phyloP scores from a whole-genome alignment of 1,284 basidiomycete species.

The Agroathelia rolfsii region DNA sequence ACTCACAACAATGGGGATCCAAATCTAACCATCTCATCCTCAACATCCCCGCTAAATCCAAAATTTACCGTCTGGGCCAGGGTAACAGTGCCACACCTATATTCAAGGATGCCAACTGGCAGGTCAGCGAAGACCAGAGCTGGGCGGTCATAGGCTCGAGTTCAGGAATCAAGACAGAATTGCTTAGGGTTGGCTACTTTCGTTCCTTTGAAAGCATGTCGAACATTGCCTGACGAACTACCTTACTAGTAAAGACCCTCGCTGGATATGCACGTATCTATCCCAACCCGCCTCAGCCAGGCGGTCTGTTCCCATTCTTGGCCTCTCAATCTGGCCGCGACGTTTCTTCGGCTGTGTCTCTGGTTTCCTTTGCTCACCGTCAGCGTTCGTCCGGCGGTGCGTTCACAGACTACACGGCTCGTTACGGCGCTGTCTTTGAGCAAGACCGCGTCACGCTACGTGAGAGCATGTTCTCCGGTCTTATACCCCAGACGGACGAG shows the following conservation, averaged over 20 bases:
- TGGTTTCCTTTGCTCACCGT: conserved; percentile 70
- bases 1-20: no score
- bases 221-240: conserved; percentile 12
- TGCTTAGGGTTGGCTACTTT: conserved; percentile 45
- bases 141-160: conserved; percentile 65
- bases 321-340: conserved; percentile 32
- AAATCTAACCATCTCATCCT: no score
- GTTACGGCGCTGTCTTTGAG: conserved; percentile 80
- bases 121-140: conserved; percentile 48
- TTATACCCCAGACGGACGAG: no score
- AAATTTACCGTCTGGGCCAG: conserved; percentile 44
- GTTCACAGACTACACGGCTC: conserved; percentile 88
- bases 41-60: conserved; percentile 29
- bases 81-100: conserved; percentile 33
- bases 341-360: conserved; percentile 41
- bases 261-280: conserved; percentile 59
- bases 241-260: conserved; percentile 45
- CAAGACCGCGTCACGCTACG: conserved; percentile 69
- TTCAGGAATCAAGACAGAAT: conserved; percentile 36
- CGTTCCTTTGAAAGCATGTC: background rate
- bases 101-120: conserved; percentile 50
- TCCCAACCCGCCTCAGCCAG: conserved; percentile 46
- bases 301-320: conserved; percentile 69
- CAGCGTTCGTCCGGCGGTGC: conserved; percentile 46
- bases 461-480: conserved; percentile 56